Evolutionary conservation across 169 alveolate species (phyloP).

Genomic region (Eimeria falciformis): DNA sequence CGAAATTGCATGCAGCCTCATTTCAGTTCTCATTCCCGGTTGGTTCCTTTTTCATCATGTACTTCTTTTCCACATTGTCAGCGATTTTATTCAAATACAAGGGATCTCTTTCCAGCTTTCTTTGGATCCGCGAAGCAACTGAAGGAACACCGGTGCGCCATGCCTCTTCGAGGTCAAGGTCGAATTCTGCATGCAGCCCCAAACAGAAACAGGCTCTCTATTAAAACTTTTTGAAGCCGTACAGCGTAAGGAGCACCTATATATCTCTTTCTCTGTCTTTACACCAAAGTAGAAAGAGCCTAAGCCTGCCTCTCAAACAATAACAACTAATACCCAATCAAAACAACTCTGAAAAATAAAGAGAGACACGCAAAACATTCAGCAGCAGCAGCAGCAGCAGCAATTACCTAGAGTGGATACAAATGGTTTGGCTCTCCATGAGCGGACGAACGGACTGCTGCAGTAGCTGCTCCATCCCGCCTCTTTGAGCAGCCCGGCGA

Average conservation of each 20-base stretch:
- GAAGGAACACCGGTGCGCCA: neutral
- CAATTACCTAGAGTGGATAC: constrained; percentile 13
- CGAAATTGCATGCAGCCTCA: too few relatives aligned
- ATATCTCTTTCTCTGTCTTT: too few relatives aligned
- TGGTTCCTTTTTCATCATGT: neutral
- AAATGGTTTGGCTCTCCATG: constrained; percentile 8
- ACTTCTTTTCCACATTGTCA: neutral
- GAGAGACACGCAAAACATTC: too few relatives aligned
- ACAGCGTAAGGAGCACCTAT: too few relatives aligned
- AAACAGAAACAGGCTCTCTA: neutral
- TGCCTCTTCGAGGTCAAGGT: neutral
- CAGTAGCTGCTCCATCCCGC: constrained; percentile 61
- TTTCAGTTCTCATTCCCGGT: neutral
- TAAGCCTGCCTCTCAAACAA: too few relatives aligned
- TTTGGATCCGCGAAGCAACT: neutral
- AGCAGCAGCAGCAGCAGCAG: neutral
- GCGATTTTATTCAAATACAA: neutral
- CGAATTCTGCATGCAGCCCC: neutral
- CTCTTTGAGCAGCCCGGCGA: constrained; percentile 21
- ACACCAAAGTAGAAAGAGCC: too few relatives aligned
- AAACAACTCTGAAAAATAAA: too few relatives aligned
- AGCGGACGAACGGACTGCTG: constrained; percentile 36
- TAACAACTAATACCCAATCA: too few relatives aligned
- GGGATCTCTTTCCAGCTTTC: neutral
- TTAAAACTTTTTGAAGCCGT: neutral